Percentiles rank a stretch among this genome's conserved stretches.
Conservation (phyloP, 1,284 basidiomycete genomes). For the Sanghuangporus weigelae region DNA sequence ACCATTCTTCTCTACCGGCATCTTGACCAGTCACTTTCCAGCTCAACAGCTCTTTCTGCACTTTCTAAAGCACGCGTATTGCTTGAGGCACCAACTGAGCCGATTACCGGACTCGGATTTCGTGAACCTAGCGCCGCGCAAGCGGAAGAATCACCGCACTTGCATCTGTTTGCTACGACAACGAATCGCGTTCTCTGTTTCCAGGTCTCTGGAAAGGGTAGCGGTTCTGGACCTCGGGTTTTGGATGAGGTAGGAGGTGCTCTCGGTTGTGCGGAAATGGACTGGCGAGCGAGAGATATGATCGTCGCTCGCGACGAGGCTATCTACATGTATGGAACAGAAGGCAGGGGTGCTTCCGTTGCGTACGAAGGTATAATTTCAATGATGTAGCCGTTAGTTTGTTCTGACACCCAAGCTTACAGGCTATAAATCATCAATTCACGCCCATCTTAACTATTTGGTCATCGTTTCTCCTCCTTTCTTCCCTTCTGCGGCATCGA, state of each 20-base stretch:
- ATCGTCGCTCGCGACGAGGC: slow-evolving; percentile 91
- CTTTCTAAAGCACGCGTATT: slow-evolving; percentile 78
- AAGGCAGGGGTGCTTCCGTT: slow-evolving; percentile 81
- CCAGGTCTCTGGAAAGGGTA: slow-evolving; percentile 72
- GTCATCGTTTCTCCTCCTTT: slow-evolving; percentile 88
- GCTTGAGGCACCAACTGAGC: slow-evolving; percentile 77
- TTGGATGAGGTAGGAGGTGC: slow-evolving; percentile 86
- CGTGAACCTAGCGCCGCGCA: slow-evolving; percentile 1
- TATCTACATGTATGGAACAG: slow-evolving; percentile 81
- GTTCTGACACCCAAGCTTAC: background rate
- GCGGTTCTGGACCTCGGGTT: slow-evolving; percentile 57
- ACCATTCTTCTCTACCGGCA: slow-evolving; percentile 89
- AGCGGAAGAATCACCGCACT: slow-evolving; percentile 40
- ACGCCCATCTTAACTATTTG: slow-evolving; percentile 75
- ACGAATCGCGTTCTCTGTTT: slow-evolving; percentile 78
- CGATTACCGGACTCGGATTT: slow-evolving; percentile 90
- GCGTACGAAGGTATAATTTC: slow-evolving; percentile 76
- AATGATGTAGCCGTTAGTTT: background rate
- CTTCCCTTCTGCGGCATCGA: slow-evolving; percentile 56
- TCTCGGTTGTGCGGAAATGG: slow-evolving; percentile 81
- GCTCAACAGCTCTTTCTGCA: slow-evolving; percentile 54
- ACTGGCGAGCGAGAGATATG: slow-evolving; percentile 66
- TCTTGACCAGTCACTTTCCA: slow-evolving; percentile 79
- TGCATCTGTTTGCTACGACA: slow-evolving; percentile 83
- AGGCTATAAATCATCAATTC: slow-evolving; percentile 68